These are phyloP conservation scores for Zhuliangozyma blackwelliae DNA, from an alignment of 1,139 yeast species.

Conservation along the genomic window DNA sequence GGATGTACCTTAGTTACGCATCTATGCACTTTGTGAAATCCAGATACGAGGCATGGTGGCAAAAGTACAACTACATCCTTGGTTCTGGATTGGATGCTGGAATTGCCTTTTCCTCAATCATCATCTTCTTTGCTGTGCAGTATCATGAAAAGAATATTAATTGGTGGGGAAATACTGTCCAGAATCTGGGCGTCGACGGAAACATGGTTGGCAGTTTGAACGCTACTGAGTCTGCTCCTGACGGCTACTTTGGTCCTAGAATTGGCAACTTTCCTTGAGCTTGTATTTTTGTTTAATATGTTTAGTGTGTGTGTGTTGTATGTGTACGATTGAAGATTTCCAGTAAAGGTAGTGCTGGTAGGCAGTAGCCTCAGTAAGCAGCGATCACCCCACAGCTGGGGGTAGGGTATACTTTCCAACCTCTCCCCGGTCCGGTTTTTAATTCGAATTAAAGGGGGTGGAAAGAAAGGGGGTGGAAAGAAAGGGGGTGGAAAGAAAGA, in stretches of 20 bases:
- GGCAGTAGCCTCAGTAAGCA: too few relatives aligned
- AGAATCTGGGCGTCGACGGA: conserved; percentile 40
- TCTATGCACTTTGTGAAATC: conserved; percentile 46
- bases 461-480: too few relatives aligned
- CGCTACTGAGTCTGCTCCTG: conserved; percentile 23
- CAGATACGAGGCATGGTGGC: conserved; percentile 49
- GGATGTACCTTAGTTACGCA: conserved; percentile 31
- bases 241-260: conserved; percentile 47
- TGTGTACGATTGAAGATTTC: too few relatives aligned
- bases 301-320: too few relatives aligned
- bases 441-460: too few relatives aligned
- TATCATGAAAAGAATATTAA: conserved; percentile 30
- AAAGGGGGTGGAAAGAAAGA: too few relatives aligned
- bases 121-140: conserved; percentile 52
- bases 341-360: too few relatives aligned
- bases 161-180: conserved; percentile 60
- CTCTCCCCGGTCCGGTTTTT: too few relatives aligned
- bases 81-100: conserved; percentile 52
- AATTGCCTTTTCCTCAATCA: conserved; percentile 44
- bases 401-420: too few relatives aligned
- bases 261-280: conserved; percentile 34
- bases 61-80: conserved; percentile 52
- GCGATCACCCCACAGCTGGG: too few relatives aligned
- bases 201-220: conserved; percentile 29
- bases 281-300: too few relatives aligned